Percentiles rank a stretch among this genome's conserved stretches.
phyloP scores from a whole-genome alignment of 192 early-diverging fungal genomes.

The Chytriomyces sp. region DNA sequence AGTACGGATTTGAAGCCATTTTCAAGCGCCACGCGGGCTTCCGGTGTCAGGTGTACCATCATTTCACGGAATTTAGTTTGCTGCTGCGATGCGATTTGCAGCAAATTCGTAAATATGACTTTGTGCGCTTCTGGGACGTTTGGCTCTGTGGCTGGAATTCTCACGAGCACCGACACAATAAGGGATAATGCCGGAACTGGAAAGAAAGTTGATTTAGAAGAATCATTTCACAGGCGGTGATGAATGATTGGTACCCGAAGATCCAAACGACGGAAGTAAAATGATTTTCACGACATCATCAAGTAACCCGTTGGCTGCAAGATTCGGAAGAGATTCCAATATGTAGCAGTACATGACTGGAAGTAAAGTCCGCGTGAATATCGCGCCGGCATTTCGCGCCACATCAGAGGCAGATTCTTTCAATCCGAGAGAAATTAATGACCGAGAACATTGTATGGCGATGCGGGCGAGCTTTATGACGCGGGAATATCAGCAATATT shows the following conservation, averaged over 20 bases:
- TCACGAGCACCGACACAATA: constrained; percentile 33
- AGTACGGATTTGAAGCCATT: constrained; percentile 36
- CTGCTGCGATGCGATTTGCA: constrained; percentile 38
- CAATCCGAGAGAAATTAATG: constrained; percentile 13
- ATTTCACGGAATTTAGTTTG: constrained; percentile 32
- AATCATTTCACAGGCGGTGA: not conserved
- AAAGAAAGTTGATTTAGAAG: not conserved
- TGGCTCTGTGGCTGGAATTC: constrained; percentile 14
- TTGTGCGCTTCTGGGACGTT: constrained; percentile 1
- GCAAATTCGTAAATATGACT: constrained; percentile 21
- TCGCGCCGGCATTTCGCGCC: not conserved
- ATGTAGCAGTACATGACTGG: constrained; percentile 12
- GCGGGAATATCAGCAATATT: not conserved
- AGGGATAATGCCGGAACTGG: constrained; percentile 14
- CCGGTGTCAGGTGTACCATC: constrained; percentile 29
- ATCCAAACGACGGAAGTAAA: constrained; percentile 23
- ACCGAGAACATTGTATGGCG: constrained; percentile 31
- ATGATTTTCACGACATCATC: constrained; percentile 26
- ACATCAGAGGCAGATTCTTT: constrained; percentile 3
- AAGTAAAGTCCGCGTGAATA: constrained; percentile 5
- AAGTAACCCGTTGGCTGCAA: not conserved
- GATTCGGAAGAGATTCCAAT: not conserved
- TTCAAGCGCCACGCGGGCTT: constrained; percentile 29
- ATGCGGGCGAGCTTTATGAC: constrained; percentile 15
- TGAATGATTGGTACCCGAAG: not conserved